Evolutionary conservation across 2,329 filamentous ascomycete genomes (phyloP).

Genomic region (Trichoderma semiorbis): DNA sequence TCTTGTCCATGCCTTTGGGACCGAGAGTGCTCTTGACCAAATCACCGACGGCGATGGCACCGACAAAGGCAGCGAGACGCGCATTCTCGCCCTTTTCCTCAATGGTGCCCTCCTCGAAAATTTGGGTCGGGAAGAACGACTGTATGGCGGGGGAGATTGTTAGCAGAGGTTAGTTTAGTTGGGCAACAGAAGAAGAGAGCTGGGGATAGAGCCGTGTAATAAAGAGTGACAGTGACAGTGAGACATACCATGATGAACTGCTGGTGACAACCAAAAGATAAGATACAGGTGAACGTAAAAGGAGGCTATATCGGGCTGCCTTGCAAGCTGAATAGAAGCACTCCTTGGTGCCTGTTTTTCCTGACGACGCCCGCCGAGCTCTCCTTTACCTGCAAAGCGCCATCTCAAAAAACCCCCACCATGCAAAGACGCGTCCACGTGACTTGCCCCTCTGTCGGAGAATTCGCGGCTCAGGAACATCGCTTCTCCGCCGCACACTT

Average conservation of each 20-base stretch:
- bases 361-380: slow-evolving; percentile 13
- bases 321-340: slow-evolving; percentile 7
- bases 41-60: slow-evolving; percentile 95
- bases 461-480: slow-evolving; percentile 36
- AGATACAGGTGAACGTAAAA: background rate
- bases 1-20: slow-evolving; percentile 99
- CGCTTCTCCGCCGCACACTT: slow-evolving; percentile 42
- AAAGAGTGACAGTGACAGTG: background rate
- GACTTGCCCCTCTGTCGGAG: slow-evolving; percentile 39
- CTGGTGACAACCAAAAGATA: slow-evolving; percentile 15
- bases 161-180: slow-evolving; percentile 10
- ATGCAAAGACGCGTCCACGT: slow-evolving; percentile 30
- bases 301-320: slow-evolving; percentile 2
- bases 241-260: slow-evolving; percentile 14
- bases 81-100: slow-evolving; percentile 99
- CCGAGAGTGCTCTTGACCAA: slow-evolving; percentile 96
- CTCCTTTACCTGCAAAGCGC: slow-evolving; percentile 2
- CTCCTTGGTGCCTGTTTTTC: slow-evolving; percentile 26
- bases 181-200: background rate
- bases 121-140: slow-evolving; percentile 87
- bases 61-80: slow-evolving; percentile 95
- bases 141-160: slow-evolving; percentile 22
- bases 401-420: slow-evolving; percentile 10
- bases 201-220: background rate
- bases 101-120: slow-evolving; percentile 94